Base-by-base conservation (phyloP, 164 flowering plant genomes). In the Vitis amurensis region DNA sequence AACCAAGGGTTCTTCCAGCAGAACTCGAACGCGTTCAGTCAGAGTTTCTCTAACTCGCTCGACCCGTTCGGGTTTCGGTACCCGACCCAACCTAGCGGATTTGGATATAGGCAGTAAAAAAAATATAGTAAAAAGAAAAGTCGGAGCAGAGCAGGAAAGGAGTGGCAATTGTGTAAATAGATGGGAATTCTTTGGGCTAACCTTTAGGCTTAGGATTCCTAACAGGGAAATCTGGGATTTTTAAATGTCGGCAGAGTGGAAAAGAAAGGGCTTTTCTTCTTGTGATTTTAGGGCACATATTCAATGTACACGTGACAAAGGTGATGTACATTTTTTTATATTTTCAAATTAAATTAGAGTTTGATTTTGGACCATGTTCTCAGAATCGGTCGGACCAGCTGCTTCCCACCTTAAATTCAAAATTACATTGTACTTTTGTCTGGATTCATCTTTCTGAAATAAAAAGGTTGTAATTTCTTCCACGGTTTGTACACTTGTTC, bases 31-130 rank as follows among this genome's bases (percentile, higher is more conserved):
- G 59, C 14, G 17, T 67, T 76, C 57, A 67, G 63, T 29, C 83
- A 68, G 66, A 53, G 52, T 50, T 74, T 68, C 37, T 2, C 67
- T 0, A 70, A 67, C 77, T 37, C 81, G 65, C 4, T 68, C 3
- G 85, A 84, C 77, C 75, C 81, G 68, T 80, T 72, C 66, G 80
- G 77, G 59, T 74, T 79, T 27, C 23, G 81, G 64, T 79, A 81
- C 79, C 77, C 88, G 76, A 68, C 49, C 23, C 86, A 76, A 14
- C 50, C 59, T 5, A 61, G 63, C 2, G 78, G 71, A 61, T 77
- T 81, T 59, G 86, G 84, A 69, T 79, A 73, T 44, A 56, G 82
- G 73, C 84, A 73, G 31, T 79, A 79, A 84, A 67, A 19, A 19
- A 15, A 14, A 3, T 37, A 7, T 37, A 37, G 44, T n/a, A 37